Percentiles rank a stretch among this genome's conserved stretches.
Evolutionary conservation across 768 basidiomycete species (phyloP).

Genomic region (Gloeophyllum trabeum): DNA sequence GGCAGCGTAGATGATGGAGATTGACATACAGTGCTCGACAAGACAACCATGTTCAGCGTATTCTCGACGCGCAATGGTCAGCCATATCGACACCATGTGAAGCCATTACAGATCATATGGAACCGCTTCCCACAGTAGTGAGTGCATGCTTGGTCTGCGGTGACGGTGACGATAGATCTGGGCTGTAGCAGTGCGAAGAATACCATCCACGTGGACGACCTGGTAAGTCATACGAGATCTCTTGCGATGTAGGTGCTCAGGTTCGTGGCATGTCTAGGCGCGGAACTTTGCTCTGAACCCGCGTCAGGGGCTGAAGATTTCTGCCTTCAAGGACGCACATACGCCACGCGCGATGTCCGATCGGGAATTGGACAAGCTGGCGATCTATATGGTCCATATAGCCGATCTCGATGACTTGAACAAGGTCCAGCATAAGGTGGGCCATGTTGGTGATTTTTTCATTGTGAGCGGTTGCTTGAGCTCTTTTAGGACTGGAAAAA

Average conservation of each 20-base stretch:
- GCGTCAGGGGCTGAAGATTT: constrained; percentile 72
- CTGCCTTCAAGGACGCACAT: constrained; percentile 71
- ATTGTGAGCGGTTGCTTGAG: no score
- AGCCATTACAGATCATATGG: constrained; percentile 80
- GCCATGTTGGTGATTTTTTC: no score
- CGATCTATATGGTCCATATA: constrained; percentile 55
- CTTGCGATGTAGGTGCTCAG: constrained; percentile 3
- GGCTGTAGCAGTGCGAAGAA: constrained; percentile 45
- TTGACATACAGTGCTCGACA: constrained; percentile 56
- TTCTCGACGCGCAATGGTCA: constrained; percentile 66
- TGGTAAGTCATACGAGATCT: constrained; percentile 30
- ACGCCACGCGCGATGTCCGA: constrained; percentile 53
- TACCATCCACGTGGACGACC: constrained; percentile 84
- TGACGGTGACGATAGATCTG: not conserved
- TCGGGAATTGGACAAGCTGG: constrained; percentile 56
- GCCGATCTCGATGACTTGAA: constrained; percentile 51
- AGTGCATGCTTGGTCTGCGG: constrained; percentile 12
- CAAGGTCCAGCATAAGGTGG: constrained; percentile 55
- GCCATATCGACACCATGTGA: constrained; percentile 72
- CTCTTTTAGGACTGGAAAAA: no score
- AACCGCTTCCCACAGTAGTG: constrained; percentile 77
- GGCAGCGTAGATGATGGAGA: not conserved
- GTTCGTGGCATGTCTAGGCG: constrained; percentile 26
- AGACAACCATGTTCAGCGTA: constrained; percentile 82
- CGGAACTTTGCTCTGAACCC: constrained; percentile 88